Base-by-base conservation (phyloP, 1,284 basidiomycete genomes). In the Sporisorium graminicola region DNA sequence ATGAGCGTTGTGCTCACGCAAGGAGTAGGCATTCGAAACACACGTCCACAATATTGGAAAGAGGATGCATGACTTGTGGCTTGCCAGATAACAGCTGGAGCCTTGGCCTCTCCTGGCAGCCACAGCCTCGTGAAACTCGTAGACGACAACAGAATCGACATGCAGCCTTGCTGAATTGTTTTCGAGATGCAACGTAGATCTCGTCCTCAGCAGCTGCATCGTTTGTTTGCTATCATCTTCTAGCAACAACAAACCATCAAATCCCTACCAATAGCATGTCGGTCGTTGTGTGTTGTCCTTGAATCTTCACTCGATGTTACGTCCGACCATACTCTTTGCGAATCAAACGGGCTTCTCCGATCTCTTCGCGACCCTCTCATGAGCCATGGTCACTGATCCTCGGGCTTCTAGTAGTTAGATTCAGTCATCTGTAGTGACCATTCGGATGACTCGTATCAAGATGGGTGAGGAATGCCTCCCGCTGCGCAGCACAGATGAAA, bases 21-120 rank as follows among this genome's bases (percentile, higher is more conserved):
- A 50, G 27, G 49, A 50, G 49, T 20, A 20, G 49, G 49, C n/a
- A 50, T 33, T 50, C 49, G 29, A 18, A 50, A 24, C 49, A 18
- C 3, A 5, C 29, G 29, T 10, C 29, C 29, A n/a, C n/a, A 10
- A 10, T 31, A 13, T 31, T 18, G 37, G 4, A n/a, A 49, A 29
- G 27, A 8, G 47, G 13, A 29, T 18, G 47, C 47, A 49, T 29
- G 8, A 49, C 6, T 29, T 16, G 47, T 31, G 26, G 46, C 26
- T 29, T 29, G 37, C 37, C 12, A 14, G 13, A 35, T 3, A 14
- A 9, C 13, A 35, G 35, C 35, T 35, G 3, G n/a, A 2, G 40
- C 40, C 20, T 43, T 20, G 40, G 40, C 40, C 40, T n/a, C n/a
- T 20, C 40, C 40, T 43, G 40, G n/a, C 40, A 43, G 40, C 40